Evolutionary conservation across 148 eudicot genomes (phyloP), one percentile per base, ranked within the genome.

Genomic region (Rhododendron kiyosumense): DNA sequence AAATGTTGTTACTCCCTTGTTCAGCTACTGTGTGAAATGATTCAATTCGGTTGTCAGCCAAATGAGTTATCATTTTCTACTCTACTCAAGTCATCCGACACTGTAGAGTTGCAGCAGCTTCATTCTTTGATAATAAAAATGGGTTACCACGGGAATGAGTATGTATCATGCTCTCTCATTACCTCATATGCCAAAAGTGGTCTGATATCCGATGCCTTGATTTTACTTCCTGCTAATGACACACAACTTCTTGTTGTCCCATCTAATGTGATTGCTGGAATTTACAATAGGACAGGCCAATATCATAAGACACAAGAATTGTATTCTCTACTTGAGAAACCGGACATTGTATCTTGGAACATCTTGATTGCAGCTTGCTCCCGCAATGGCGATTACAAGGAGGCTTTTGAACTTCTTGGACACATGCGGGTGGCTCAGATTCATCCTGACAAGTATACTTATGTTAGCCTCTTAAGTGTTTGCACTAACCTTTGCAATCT

Each of bases 291-390:
- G 87, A 85, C 81, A 46, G 88, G 91, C 30, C 93, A 92, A 67
- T 94, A 89, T 81, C 88, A 94, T 80, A 92, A 86, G 88, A 89
- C 97, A 71, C 92, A 93, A 78, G 93, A 94, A 46, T 86, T 89
- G 15, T 95, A 89, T 74, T 89, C 93, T 85, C 59, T 9, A 73
- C 57, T 94, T 76, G 89, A 89, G 79, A 93, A 93, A 76, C 96
- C 96, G 4, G 95, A 94, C 85, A 74, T 52, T 38, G 84, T 92
- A 43, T 96, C 97, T 26, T 96, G 96, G 98, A 96, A 94, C 65
- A 87, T 93, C 84, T 84, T 94, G 86, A 81, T 93, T 34, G 92
- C 96, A 30, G 90, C 96, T 88, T 96, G 98, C 81, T 90, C 98
- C 11, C 93, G 94, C 24, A 92, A 88, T 83, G 94, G 94, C 13